Evolutionary conservation across 2,329 filamentous ascomycete species (phyloP), one percentile per base, ranked within the genome.

Genomic region (Penicillium sp.): DNA sequence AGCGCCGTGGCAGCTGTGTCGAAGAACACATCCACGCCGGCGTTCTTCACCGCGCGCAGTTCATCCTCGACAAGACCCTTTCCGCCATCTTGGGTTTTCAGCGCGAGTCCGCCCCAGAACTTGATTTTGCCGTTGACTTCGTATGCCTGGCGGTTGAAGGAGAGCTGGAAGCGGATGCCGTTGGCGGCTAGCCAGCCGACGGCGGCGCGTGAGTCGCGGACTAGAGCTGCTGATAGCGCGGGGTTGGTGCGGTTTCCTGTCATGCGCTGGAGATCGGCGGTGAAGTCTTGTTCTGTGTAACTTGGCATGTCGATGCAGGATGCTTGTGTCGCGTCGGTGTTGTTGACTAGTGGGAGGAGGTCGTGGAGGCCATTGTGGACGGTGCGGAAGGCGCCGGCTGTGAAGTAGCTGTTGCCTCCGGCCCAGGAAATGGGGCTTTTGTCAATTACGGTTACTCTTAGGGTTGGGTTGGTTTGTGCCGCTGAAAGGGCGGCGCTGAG

Each of bases 141-240:
- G 68, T 87, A 89, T 0, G 87, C 84, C 67, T 90, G 86, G 3
- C 87, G 77, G 58, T 88, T 84, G 70, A 89, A 89, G 2, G 80
- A 83, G 3, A 89, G 73, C 65, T 85, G 80, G 64, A 86, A 88
- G 1, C 79, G 75, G 2, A 86, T 73, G 0, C 85, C 85, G 41
- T 84, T 78, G 47, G 68, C 61, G 1, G 77, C 77, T 2, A 88
- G 74, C 85, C 85, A 87, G 63, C 82, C 80, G 8, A 86, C 71
- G 0, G 82, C 72, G 0, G 68, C 70, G 51, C 80, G 80, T 0
- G 80, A 83, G 21, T 86, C 81, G 1, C 74, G 61, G 0, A 89
- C 77, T 1, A 89, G 72, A 0, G 74, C 72, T 17, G 73, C 68
- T 1, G 78, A 77, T 10, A 89, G 74, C 0, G 63, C 71, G 0